These are phyloP conservation scores for Didymella exigua DNA, from an alignment of 2,329 filamentous ascomycete species.

Conservation along the genomic window DNA sequence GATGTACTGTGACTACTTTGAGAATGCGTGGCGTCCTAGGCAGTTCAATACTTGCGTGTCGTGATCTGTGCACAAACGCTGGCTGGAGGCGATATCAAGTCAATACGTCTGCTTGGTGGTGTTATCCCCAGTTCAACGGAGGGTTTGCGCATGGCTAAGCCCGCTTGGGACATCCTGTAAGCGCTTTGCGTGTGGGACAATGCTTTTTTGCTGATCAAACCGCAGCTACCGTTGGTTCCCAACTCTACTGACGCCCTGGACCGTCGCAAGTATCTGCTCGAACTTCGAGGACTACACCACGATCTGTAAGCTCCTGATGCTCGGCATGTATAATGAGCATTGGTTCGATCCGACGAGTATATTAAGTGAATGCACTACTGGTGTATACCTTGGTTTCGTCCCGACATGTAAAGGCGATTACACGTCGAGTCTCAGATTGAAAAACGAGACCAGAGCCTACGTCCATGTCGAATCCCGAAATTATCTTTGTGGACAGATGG, in stretches of 20 bases:
- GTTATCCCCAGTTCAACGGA: conserved; percentile 34
- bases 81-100: conserved; percentile 35
- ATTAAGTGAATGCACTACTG: conserved; percentile 28
- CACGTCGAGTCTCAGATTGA: background rate
- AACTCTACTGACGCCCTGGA: conserved; percentile 31
- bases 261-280: conserved; percentile 35
- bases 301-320: conserved; percentile 35
- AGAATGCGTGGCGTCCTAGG: conserved; percentile 40
- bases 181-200: background rate
- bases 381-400: conserved; percentile 36
- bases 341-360: conserved; percentile 32
- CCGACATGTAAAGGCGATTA: conserved; percentile 33
- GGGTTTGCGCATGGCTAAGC: conserved; percentile 33
- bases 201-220: background rate
- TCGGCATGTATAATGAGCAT: conserved; percentile 33
- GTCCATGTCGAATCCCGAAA: conserved; percentile 31
- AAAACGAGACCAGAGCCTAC: conserved; percentile 14
- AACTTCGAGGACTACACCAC: conserved; percentile 41
- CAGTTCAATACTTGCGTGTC: conserved; percentile 35
- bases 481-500: conserved; percentile 41
- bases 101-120: conserved; percentile 30
- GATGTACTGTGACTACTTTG: conserved; percentile 38
- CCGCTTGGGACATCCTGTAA: conserved; percentile 41
- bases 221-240: conserved; percentile 38
- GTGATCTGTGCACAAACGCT: conserved; percentile 37